Conservation (phyloP, 176 grass and related monocot genomes). For the Avena sativa region DNA sequence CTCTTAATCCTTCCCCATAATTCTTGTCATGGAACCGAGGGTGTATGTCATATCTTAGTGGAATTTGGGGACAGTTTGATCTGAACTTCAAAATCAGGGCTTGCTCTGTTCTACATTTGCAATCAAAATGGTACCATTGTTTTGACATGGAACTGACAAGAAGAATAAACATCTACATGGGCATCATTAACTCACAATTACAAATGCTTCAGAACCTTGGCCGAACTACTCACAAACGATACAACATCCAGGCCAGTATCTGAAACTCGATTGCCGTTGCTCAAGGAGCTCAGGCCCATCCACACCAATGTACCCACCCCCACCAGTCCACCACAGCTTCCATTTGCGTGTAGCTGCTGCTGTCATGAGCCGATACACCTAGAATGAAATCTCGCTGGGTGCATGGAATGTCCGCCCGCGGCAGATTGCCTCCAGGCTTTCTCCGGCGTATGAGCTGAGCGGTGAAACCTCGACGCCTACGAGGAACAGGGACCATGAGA, state of each 20-base stretch:
- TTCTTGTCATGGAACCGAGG: too few relatives aligned
- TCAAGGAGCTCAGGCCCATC: neutral
- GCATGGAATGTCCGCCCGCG: slow-evolving; percentile 88
- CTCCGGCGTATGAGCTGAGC: slow-evolving; percentile 69
- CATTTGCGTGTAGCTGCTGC: neutral
- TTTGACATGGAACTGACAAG: neutral
- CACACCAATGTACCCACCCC: neutral
- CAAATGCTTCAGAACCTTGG: neutral
- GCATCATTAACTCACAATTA: neutral
- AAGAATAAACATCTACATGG: neutral
- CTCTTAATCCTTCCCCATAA: too few relatives aligned
- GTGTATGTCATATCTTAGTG: too few relatives aligned
- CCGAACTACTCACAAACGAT: slow-evolving; percentile 6
- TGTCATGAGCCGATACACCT: slow-evolving; percentile 28
- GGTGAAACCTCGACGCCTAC: slow-evolving; percentile 90
- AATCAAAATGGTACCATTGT: neutral
- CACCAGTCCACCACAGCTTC: too few relatives aligned
- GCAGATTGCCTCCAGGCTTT: slow-evolving; percentile 92
- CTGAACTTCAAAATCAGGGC: too few relatives aligned
- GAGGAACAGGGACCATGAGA: neutral
- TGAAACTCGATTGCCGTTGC: neutral
- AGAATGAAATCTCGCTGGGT: slow-evolving; percentile 78
- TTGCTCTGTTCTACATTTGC: too few relatives aligned
- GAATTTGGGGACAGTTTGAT: too few relatives aligned
- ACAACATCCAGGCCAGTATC: neutral